Percentiles rank a stretch among this genome's conserved stretches.
Conservation (phyloP, 805 yeast genomes). For the Candida peoriensis region DNA sequence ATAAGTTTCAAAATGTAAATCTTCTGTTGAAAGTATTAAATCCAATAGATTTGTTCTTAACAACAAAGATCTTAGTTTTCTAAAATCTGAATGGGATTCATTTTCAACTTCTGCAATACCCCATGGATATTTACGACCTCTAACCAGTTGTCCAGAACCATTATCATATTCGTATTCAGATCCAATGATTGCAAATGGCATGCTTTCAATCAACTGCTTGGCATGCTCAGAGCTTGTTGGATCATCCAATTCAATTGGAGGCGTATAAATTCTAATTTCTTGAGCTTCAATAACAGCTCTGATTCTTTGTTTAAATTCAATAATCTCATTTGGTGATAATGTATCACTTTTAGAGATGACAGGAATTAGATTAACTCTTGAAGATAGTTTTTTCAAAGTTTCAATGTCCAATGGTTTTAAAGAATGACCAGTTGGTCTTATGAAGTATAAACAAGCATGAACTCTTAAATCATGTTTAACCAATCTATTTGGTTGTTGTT, state of each 20-base stretch:
- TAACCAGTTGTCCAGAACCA: conserved; percentile 56
- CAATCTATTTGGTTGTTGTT: conserved; percentile 78
- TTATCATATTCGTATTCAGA: conserved; percentile 67
- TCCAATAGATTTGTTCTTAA: conserved; percentile 83
- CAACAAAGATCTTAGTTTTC: conserved; percentile 70
- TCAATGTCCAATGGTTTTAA: conserved; percentile 84
- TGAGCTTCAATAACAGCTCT: conserved; percentile 81
- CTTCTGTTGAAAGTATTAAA: conserved; percentile 73
- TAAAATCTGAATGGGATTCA: conserved; percentile 80
- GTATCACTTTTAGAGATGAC: conserved; percentile 43
- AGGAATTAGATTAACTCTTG: conserved; percentile 83
- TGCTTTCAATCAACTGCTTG: conserved; percentile 69
- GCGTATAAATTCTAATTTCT: conserved; percentile 77
- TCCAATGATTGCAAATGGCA: conserved; percentile 86
- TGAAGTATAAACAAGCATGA: conserved; percentile 85
- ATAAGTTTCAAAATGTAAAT: conserved; percentile 73
- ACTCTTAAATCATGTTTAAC: conserved; percentile 76
- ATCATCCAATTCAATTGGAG: conserved; percentile 73
- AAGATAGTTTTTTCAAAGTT: conserved; percentile 76
- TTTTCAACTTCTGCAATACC: conserved; percentile 86
- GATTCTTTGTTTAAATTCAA: conserved; percentile 43
- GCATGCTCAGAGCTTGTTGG: conserved; percentile 76
- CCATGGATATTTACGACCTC: conserved; percentile 89
- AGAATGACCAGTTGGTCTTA: conserved; percentile 87
- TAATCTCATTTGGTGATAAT: conserved; percentile 21